Base-by-base conservation (phyloP, 306 rosid genomes). In the Medicago arabica region DNA sequence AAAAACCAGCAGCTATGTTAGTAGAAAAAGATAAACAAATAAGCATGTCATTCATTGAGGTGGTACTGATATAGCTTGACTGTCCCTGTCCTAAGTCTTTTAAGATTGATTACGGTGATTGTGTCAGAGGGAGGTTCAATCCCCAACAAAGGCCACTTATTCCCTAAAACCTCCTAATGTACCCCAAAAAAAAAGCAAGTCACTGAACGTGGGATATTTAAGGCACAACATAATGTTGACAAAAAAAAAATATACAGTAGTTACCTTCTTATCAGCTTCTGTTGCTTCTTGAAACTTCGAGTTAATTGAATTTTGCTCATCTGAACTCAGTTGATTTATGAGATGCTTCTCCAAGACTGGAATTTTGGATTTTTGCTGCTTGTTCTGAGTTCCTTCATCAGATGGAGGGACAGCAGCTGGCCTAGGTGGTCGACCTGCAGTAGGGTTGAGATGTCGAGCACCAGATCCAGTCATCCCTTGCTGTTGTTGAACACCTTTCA, bases 281-380 rank as follows among this genome's bases (percentile, higher is more conserved):
- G 94, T 78, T 34, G 96, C 99, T 59, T 96, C 99, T 81, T 89
- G 86, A 69, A 89, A 86, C 82, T 88, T 96, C 54, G 83, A 77
- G 78, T 83, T 89, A 49, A 92, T 87, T 13, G 91, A 82, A 77
- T 85, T 85, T 84, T 89, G 96, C 89, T 96, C 98, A 71, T 88
- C 98, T 41, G 91, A 87, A 87, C 98, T 89, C 63, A 92, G 87
- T 83, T 96, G 99, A 75, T 80, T 75, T 36, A 92, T 83, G 81
- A 96, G 90, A 80, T 84, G 81, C 82, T 92, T 91, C 86, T 96
- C 99, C 91, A 92, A 84, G 70, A 87, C 86, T 6, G 98, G 99
- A 69, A 92, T 89, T 77, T 61, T 88, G 78, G 89, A 64, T 83
- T 83, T 96, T 58, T 86, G 96, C 71, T 72, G 85, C 72, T 74